A percentile compares a stretch with the other conserved stretches of the same genome.
Evolutionary conservation across 164 flowering plant genomes (phyloP).

Genomic region (Cinnamomum micranthum): DNA sequence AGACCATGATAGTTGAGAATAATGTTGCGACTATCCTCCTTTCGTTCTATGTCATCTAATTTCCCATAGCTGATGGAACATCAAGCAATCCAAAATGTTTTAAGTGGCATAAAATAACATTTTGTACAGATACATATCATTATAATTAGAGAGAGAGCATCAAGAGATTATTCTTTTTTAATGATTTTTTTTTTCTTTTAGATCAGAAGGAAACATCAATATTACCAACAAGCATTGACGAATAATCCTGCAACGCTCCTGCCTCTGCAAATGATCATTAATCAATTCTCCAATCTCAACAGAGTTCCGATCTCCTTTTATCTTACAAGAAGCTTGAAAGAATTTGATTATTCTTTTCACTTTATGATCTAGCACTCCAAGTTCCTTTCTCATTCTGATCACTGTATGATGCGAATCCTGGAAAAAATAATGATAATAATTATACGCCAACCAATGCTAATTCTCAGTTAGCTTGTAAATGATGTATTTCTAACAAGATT

Average conservation of each 20-base stretch:
- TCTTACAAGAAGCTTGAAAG: conserved; percentile 40
- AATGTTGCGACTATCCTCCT: conserved; percentile 35
- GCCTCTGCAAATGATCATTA: conserved; percentile 46
- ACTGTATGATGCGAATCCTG: conserved; percentile 39
- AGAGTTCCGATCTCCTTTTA: conserved; percentile 36
- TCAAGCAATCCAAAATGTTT: conserved; percentile 12
- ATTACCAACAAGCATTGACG: conserved; percentile 63
- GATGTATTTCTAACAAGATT: neutral
- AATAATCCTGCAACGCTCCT: conserved; percentile 32
- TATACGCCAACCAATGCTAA: neutral
- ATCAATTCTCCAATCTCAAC: conserved; percentile 35
- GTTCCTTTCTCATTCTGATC: conserved; percentile 40
- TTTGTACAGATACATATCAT: neutral
- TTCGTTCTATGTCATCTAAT: conserved; percentile 40
- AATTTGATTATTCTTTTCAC: conserved; percentile 36
- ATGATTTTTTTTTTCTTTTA: no score
- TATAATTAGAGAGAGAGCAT: neutral
- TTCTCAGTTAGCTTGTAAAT: neutral
- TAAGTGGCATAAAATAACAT: conserved; percentile 9
- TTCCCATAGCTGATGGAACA: conserved; percentile 54
- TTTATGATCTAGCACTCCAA: conserved; percentile 39
- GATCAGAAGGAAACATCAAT: no score
- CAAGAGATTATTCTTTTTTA: neutral
- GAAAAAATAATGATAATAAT: conserved; percentile 1
- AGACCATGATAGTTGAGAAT: conserved; percentile 52